phyloP scores from a whole-genome alignment of 1,284 basidiomycete species.

The Cutaneotrichosporon curvatum region DNA sequence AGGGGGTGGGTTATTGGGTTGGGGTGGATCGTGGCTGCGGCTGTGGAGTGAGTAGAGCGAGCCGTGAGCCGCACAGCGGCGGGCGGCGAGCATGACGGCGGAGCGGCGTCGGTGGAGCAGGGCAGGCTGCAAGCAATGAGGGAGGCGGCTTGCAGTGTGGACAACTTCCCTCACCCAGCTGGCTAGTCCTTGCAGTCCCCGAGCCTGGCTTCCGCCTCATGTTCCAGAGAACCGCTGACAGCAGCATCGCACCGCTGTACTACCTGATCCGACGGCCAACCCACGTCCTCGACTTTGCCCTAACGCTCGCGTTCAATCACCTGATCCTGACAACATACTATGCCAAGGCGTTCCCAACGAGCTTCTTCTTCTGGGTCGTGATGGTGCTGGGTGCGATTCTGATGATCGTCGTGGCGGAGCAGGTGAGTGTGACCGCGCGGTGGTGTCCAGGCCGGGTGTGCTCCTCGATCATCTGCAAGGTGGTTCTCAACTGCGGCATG shows the following conservation, averaged over 20 bases:
- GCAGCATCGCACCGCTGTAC: slow-evolving; percentile 80
- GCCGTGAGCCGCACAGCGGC: no score
- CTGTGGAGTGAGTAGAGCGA: slow-evolving; percentile 61
- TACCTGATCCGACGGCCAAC: slow-evolving; percentile 81
- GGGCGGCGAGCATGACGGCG: background rate
- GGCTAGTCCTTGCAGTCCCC: no score
- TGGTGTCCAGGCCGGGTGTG: no score
- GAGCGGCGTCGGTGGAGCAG: background rate
- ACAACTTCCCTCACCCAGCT: no score
- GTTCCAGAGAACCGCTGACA: no score
- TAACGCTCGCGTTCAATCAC: slow-evolving; percentile 85
- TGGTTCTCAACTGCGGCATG: no score
- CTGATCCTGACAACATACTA: slow-evolving; percentile 88
- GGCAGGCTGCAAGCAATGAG: no score
- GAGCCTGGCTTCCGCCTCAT: no score
- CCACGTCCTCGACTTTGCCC: slow-evolving; percentile 85
- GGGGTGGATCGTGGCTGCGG: slow-evolving; percentile 72
- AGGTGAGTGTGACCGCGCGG: slow-evolving; percentile 51
- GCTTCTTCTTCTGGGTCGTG: slow-evolving; percentile 80
- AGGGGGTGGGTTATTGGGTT: slow-evolving; percentile 80
- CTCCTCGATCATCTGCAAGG: no score
- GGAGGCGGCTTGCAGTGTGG: no score
- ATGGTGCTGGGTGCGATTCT: slow-evolving; percentile 63
- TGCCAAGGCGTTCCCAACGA: slow-evolving; percentile 75
- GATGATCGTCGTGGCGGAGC: slow-evolving; percentile 77